Evolutionary conservation across 179 eudicot species (phyloP), one percentile per base, ranked within the genome.

Genomic region (Carnegiea gigantea): DNA sequence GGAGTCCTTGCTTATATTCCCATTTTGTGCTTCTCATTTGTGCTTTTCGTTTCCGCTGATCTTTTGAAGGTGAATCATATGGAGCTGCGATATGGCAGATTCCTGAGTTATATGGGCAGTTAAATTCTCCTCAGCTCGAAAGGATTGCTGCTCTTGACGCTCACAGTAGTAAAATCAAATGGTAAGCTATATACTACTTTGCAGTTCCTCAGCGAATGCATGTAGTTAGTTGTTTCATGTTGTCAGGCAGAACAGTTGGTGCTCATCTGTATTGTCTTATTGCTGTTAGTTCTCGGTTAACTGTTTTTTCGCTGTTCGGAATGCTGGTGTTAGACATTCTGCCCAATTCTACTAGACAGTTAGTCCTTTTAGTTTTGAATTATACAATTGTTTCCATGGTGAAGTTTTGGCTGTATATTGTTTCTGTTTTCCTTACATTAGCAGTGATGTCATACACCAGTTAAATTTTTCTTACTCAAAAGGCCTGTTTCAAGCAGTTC

Each of bases 21-120:
- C n/a, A 7, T 53, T 30, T 54, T 46, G 40, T 33, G 67, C 46
- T 14, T n/a, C 30, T 75, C 40, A 44, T 53, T 67, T 70, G 73
- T 73, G 36, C 77, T 65, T 43, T 28, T 51, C 79, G 26, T 62
- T 77, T 77, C 64, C 77, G 36, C 70, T 46, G 70, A 13, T 33
- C 82, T 71, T 80, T 72, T 90, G 53, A 84, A 95, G 99, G 99
- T 85, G 97, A 95, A 86, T 85, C 96, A 48, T 92, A 92, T 84
- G 97, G 98, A 84, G 99, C 99, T 76, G 95, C 98, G 36, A 87
- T 95, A 82, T 95, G 99, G 99, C 98, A 92, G 88, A 94, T 94
- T 78, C 99, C 99, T 82, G 99, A 95, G 91, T 82, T 95, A 43
- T 94, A 95, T 88, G 99, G 99, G 74, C 97, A 94, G 82, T 85